Conservation (phyloP, 108 stramenopile species). For the Fragilaria crotonensis region DNA sequence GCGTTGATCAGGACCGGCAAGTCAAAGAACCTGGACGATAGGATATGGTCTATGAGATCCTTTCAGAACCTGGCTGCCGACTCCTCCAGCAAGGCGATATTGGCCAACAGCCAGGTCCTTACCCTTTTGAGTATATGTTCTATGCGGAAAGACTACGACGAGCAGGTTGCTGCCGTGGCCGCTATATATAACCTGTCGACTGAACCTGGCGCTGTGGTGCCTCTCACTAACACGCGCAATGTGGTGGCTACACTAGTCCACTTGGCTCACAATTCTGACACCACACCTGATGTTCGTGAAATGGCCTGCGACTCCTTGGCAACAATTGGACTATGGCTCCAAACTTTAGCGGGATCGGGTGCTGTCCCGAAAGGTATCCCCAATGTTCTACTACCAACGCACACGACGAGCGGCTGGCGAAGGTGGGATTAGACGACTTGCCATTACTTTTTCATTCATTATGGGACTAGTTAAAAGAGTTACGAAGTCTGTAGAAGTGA, state of each 20-base stretch:
- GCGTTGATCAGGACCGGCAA: conserved; percentile 37
- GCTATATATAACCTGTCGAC: conserved; percentile 72
- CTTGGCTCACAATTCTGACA: conserved; percentile 59
- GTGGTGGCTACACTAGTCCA: conserved; percentile 76
- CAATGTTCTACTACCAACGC: conserved; percentile 55
- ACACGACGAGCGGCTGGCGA: conserved; percentile 66
- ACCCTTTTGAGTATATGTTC: conserved; percentile 51
- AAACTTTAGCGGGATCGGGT: conserved; percentile 68
- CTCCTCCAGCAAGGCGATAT: conserved; percentile 40
- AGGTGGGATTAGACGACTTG: conserved; percentile 71
- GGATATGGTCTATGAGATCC: conserved; percentile 60
- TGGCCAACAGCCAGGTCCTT: conserved; percentile 44
- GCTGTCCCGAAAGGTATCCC: conserved; percentile 52
- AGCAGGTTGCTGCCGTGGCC: conserved; percentile 63
- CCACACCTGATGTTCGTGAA: conserved; percentile 36
- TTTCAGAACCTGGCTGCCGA: conserved; percentile 76
- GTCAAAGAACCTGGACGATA: conserved; percentile 39
- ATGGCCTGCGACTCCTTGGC: conserved; percentile 74
- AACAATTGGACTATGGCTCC: conserved; percentile 76
- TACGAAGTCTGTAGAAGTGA: no score
- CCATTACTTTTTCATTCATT: no score
- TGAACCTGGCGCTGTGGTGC: conserved; percentile 73
- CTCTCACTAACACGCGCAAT: conserved; percentile 72
- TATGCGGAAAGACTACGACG: conserved; percentile 51
- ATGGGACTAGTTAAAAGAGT: no score